These are phyloP conservation scores for Cyanidioschyzon merolae DNA, from an alignment of 23 red algal species.

Conservation along the genomic window DNA sequence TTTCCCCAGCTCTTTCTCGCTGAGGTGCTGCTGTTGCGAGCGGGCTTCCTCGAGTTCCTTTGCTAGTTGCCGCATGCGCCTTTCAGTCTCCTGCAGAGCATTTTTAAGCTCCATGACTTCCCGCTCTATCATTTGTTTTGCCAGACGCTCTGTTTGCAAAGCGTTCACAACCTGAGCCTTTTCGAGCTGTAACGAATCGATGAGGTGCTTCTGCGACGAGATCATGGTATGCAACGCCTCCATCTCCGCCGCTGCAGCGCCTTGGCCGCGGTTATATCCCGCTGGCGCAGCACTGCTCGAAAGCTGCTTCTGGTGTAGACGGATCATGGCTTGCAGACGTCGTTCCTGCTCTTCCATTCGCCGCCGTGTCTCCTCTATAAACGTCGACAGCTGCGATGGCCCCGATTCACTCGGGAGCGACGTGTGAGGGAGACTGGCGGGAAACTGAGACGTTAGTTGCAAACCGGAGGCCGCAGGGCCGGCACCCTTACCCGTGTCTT, in stretches of 20 bases:
- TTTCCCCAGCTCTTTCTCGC: neutral
- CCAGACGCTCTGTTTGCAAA: neutral
- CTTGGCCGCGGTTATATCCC: neutral
- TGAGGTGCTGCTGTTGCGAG: neutral
- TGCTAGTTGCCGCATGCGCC: neutral
- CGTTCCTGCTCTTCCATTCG: constrained; percentile 16
- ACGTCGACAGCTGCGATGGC: constrained; percentile 1
- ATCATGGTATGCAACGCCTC: constrained; percentile 11
- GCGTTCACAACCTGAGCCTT: constrained; percentile 6
- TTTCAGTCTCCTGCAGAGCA: neutral
- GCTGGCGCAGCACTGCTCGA: neutral
- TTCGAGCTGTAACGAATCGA: neutral
- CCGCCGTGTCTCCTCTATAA: constrained; percentile 13
- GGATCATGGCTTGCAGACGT: constrained; percentile 10
- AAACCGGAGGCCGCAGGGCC: neutral
- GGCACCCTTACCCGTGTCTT: neutral
- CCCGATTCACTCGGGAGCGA: neutral
- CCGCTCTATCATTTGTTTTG: constrained; percentile 8
- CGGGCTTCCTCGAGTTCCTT: neutral
- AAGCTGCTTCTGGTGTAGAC: neutral
- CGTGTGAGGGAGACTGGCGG: neutral
- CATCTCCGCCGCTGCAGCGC: neutral
- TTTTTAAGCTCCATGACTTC: neutral
- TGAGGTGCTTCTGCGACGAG: constrained; percentile 14
- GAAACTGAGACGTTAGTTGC: neutral